phyloP scores from a whole-genome alignment of 2,329 filamentous ascomycete species.

The Dothidotthia symphoricarpi region DNA sequence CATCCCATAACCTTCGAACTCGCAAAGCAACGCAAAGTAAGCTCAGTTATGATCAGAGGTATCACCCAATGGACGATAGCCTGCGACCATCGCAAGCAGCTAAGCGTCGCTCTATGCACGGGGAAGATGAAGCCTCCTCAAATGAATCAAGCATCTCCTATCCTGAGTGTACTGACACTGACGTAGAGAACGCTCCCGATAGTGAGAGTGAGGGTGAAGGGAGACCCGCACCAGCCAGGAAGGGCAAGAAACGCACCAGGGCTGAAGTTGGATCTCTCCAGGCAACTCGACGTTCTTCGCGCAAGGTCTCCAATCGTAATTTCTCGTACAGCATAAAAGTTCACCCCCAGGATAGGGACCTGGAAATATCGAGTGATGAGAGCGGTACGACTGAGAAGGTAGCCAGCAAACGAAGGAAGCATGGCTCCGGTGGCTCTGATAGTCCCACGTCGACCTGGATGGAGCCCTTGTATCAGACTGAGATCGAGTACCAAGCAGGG shows the following conservation, averaged over 20 bases:
- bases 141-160: slow-evolving; percentile 2
- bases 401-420: slow-evolving; percentile 1
- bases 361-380: slow-evolving; percentile 9
- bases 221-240: slow-evolving; percentile 1
- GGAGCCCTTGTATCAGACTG: too few species aligned
- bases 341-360: slow-evolving; percentile 32
- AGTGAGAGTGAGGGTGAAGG: slow-evolving; percentile 9
- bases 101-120: slow-evolving; percentile 25
- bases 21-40: slow-evolving; percentile 10
- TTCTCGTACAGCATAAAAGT: slow-evolving; percentile 26
- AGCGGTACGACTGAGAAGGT: background rate
- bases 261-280: background rate
- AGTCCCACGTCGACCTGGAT: too few species aligned
- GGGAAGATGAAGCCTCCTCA: slow-evolving; percentile 4
- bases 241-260: slow-evolving; percentile 12
- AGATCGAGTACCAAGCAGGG: too few species aligned
- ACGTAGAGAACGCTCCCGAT: slow-evolving; percentile 3
- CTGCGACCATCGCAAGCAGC: slow-evolving; percentile 29
- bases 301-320: slow-evolving; percentile 15
- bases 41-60: slow-evolving; percentile 33
- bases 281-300: slow-evolving; percentile 25
- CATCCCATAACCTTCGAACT: too few species aligned
- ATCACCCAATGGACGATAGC: slow-evolving; percentile 37
- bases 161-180: slow-evolving; percentile 4
- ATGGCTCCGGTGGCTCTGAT: too few species aligned